Evolutionary conservation across 768 basidiomycete species (phyloP), one percentile per base, ranked within the genome.

Genomic region (Podaxis sp.): DNA sequence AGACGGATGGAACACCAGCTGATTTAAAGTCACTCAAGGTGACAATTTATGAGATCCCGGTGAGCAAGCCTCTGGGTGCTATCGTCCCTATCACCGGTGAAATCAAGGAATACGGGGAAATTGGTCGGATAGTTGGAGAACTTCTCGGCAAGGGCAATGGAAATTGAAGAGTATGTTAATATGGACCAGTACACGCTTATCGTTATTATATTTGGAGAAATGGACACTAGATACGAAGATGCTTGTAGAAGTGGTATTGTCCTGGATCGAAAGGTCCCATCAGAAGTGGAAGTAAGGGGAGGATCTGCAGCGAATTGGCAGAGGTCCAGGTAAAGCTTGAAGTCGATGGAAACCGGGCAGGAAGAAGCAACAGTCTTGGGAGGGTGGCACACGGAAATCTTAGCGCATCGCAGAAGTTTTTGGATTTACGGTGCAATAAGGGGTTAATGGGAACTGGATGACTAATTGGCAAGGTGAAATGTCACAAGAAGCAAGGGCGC

Each of bases 231-330:
- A 32, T 9, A 32, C 9, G 28, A 1, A 32, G 28, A 32, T 32
- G 7, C 9, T 32, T 32, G 7, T 32, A 32, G 7, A 32, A 32
- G 1, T 9, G 7, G 28, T 32, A 32, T 32, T 32, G 9, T 32
- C 28, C 2, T 9, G 28, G 2, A 32, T 2, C 7, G 9, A 32
- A 32, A 32, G 28, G 28, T 32, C 9, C 9, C 9, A 6, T 0
- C 28, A 32, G 28, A 32, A 6, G 7, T 32, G 6, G 28, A 9
- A 32, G 28, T 9, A 32, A 32, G 10, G 13, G 65, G 37, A 2
- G 63, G 63, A 3, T 32, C 32, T 2, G 63, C 61, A 13, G 57
- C 63, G 10, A 57, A 35, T 44, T 62, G 65, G 35, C 55, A 56
- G 2, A 62, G 21, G 47, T 62, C 59, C 23, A 14, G n/a, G n/a